phyloP scores from a whole-genome alignment of 805 yeast genomes.

The Schwanniomyces sp. region DNA sequence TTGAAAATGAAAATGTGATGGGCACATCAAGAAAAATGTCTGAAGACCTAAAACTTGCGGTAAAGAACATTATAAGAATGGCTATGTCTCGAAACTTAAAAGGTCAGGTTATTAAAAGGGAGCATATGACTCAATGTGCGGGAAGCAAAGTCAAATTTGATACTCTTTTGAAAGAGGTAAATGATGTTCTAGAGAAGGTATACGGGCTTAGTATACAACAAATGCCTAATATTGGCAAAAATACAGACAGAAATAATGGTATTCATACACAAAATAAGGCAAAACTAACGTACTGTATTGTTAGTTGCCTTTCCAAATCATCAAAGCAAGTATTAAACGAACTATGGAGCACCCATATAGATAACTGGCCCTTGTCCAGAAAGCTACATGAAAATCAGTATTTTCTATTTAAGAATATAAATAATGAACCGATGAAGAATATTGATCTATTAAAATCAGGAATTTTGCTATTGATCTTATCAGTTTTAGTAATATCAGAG shows the following conservation, averaged over 20 bases:
- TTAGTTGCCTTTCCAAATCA: conserved; percentile 16
- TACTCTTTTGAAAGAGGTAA: conserved; percentile 13
- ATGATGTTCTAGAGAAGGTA: conserved; percentile 15
- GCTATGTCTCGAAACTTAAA: conserved; percentile 20
- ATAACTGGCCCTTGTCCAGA: conserved; percentile 7
- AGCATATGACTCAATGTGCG: conserved; percentile 16
- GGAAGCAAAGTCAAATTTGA: conserved; percentile 11
- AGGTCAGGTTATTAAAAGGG: conserved; percentile 22
- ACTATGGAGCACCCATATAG: conserved; percentile 16
- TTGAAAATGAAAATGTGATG: neutral
- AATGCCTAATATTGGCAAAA: conserved; percentile 7
- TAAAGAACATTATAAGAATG: conserved; percentile 12
- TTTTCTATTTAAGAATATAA: conserved; percentile 21
- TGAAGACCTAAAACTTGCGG: conserved; percentile 1
- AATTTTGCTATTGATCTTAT: conserved; percentile 24
- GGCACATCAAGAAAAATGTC: neutral
- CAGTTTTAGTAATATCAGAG: conserved; percentile 29
- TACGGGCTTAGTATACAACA: conserved; percentile 29
- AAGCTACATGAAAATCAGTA: conserved; percentile 13
- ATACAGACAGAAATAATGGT: conserved; percentile 2
- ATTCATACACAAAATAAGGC: conserved; percentile 5
- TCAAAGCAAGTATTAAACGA: conserved; percentile 23
- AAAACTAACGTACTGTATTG: conserved; percentile 17
- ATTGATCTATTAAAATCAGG: conserved; percentile 31
- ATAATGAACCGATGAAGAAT: conserved; percentile 19